Percentiles rank a stretch among this genome's conserved stretches.
phyloP scores from a whole-genome alignment of 106 monocot species.

The Phalaenopsis aphrodite region DNA sequence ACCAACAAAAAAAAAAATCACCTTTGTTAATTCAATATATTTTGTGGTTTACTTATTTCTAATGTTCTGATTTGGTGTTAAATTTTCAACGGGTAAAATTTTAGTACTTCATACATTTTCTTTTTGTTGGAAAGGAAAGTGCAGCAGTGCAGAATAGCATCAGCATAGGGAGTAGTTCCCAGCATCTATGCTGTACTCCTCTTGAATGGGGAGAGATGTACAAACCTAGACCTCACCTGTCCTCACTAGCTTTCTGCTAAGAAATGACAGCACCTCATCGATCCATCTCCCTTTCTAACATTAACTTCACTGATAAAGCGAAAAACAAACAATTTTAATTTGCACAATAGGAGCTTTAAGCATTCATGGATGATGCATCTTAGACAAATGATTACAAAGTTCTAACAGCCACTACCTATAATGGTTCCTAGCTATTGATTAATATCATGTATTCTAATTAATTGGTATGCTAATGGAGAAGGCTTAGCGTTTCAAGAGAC shows the following conservation, averaged over 20 bases:
- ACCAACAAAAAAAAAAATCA: no score
- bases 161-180: conserved; percentile 7
- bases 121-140: not conserved
- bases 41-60: no score
- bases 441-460: not conserved
- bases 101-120: no score
- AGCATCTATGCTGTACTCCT: no score
- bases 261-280: not conserved
- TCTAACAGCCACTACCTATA: not conserved
- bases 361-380: conserved; percentile 3
- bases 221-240: not conserved
- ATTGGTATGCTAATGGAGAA: conserved; percentile 40
- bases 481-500: conserved; percentile 69
- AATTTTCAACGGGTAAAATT: no score
- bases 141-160: not conserved
- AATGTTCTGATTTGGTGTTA: no score
- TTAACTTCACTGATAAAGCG: not conserved
- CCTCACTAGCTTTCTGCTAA: not conserved
- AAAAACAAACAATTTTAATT: not conserved
- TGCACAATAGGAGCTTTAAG: not conserved
- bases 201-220: not conserved
- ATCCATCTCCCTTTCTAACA: not conserved
- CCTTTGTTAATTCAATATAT: no score
- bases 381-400: not conserved
- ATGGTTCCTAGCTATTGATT: not conserved